Evolutionary conservation across 176 grass and related monocot species (phyloP), one percentile per base, ranked within the genome.

Genomic region (Cymbopogon citratus): DNA sequence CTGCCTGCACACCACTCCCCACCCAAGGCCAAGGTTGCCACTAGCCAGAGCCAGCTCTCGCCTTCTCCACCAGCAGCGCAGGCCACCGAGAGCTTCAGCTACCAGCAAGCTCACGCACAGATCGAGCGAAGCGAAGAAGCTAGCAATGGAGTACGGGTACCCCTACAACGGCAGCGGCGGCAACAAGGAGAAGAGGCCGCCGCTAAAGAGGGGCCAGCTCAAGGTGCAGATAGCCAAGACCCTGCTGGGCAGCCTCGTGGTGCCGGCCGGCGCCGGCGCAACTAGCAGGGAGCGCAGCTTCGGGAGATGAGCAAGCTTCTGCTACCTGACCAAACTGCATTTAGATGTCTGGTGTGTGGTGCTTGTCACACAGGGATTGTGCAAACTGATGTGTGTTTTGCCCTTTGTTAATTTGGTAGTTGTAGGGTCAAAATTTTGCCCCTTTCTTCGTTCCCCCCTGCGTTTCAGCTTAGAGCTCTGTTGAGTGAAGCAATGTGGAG

Each of bases 181-280:
- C 52, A 65, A 18, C 28, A 85, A 85, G 73, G 77, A 81, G 65
- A 91, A 63, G 77, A 87, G 73, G 85, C 85, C 85, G 24, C 72
- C 85, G 16, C 77, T 87, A 9, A 91, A 87, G 89, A 81, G 85
- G 71, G 85, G 89, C 4, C 89, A 91, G 89, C 85, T 87, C 39
- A 87, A 85, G 81, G 0, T 87, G 71, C 85, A 75, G 36, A 91
- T 91, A 9, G 76, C 78, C 35, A 87, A 21, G 66, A 23, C 85
- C 1, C 39, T 90, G n/a, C 38, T 91, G 8, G n/a, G 76, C 26
- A 51, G 41, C 72, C 66, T 81, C 38, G 57, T 68, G 56, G 66
- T 12, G 56, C 85, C 76, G 5, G 64, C 43, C 25, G 69, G 54
- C 40, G 63, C 41, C 40, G 40, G 54, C 40, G 69, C 40, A 57